These are phyloP conservation scores for Chiua sp. DNA, from an alignment of 1,284 basidiomycete species.

Conservation along the genomic window DNA sequence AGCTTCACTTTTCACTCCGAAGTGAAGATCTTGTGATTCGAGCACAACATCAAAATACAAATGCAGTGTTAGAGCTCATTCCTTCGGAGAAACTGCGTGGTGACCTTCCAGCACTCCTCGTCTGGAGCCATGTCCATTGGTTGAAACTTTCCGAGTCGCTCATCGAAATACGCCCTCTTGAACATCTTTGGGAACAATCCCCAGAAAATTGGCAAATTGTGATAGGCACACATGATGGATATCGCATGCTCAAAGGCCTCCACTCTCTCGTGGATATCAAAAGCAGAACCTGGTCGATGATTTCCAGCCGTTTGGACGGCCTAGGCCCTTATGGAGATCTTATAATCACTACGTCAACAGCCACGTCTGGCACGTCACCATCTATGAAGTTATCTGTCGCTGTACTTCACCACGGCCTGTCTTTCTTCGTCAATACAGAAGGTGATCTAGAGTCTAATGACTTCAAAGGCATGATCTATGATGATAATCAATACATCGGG, in stretches of 20 bases:
- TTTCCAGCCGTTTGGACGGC: constrained; percentile 29
- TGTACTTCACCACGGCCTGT: neutral
- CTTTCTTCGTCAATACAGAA: neutral
- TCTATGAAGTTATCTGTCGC: neutral
- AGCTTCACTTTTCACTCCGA: constrained; percentile 38
- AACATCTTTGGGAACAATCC: constrained; percentile 20
- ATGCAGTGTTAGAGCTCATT: constrained; percentile 38
- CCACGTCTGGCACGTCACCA: neutral
- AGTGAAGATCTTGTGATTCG: constrained; percentile 21
- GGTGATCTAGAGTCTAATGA: neutral
- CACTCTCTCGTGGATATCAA: constrained; percentile 31
- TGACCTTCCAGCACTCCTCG: constrained; percentile 43
- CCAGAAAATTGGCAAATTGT: constrained; percentile 11
- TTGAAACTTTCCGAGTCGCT: constrained; percentile 28
- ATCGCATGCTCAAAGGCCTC: constrained; percentile 17
- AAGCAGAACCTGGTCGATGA: constrained; percentile 34
- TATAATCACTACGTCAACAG: neutral
- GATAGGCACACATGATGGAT: neutral
- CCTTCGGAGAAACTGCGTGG: constrained; percentile 33
- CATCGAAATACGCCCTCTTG: constrained; percentile 42
- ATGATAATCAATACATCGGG: neutral
- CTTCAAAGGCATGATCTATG: neutral
- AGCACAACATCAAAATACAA: constrained; percentile 13
- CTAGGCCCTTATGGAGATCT: constrained; percentile 12
- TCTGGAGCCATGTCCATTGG: constrained; percentile 43